Conservation (phyloP, 2,329 filamentous ascomycete genomes). For the Alternaria hordeiaustralica region DNA sequence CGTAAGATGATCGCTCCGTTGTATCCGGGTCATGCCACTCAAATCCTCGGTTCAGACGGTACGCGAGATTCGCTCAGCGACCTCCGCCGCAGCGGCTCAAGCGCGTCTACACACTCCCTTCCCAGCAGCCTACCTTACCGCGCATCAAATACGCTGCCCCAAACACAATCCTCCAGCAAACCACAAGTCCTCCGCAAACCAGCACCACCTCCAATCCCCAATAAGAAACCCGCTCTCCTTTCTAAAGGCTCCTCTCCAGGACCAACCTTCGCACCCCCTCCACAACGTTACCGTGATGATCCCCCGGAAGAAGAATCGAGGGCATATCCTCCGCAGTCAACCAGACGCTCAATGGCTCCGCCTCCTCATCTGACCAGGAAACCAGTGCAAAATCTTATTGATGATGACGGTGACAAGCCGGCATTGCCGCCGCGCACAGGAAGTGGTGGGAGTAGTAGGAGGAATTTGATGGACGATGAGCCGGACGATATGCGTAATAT, state of each 20-base stretch:
- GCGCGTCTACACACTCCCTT: constrained; percentile 41
- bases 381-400: constrained; percentile 28
- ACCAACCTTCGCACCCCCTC: constrained; percentile 12
- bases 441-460: constrained; percentile 29
- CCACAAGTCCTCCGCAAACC: constrained; percentile 42
- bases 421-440: constrained; percentile 43
- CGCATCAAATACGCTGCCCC: constrained; percentile 13
- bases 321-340: constrained; percentile 24
- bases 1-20: constrained; percentile 43
- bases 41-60: constrained; percentile 32
- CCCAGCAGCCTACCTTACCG: constrained; percentile 25
- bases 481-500: constrained; percentile 41
- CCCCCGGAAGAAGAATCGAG: constrained; percentile 5
- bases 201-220: constrained; percentile 41
- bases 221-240: constrained; percentile 42
- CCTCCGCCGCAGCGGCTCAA: constrained; percentile 31
- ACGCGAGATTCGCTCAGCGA: constrained; percentile 21
- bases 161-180: constrained; percentile 16
- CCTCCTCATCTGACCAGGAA: constrained; percentile 19
- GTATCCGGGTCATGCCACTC: constrained; percentile 29
- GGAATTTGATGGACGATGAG: constrained; percentile 46
- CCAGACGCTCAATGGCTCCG: constrained; percentile 37
- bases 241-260: constrained; percentile 15
- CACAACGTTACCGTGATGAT: constrained; percentile 34
- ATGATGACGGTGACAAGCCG: constrained; percentile 31